Conservation (phyloP, 2,329 filamentous ascomycete species). For the Fonsecaea monophora region DNA sequence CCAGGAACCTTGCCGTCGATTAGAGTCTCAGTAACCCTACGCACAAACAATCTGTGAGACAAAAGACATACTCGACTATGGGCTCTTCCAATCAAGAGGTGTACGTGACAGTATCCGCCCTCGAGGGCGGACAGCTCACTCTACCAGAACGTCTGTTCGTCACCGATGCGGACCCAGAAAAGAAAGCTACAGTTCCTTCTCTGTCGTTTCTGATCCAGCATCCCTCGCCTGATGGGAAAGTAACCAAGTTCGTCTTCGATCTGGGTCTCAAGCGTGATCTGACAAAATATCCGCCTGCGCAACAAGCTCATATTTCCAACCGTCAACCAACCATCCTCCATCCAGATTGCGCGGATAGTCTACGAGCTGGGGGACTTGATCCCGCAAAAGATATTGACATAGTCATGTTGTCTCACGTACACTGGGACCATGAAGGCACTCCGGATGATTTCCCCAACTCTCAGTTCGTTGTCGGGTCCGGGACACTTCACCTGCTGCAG, state of each 20-base stretch:
- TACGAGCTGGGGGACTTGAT: constrained; percentile 47
- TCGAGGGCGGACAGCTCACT: constrained; percentile 54
- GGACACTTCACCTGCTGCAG: constrained; percentile 52
- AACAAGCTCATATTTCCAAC: constrained; percentile 47
- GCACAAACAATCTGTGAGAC: neutral
- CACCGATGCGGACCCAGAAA: constrained; percentile 51
- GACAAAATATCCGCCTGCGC: constrained; percentile 51
- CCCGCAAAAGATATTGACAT: constrained; percentile 49
- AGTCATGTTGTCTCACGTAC: constrained; percentile 51
- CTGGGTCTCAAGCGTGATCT: constrained; percentile 59
- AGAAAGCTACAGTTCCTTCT: constrained; percentile 59
- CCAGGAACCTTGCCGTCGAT: neutral
- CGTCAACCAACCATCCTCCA: constrained; percentile 40
- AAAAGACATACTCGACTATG: constrained; percentile 13
- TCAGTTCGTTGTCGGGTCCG: constrained; percentile 60
- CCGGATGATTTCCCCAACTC: constrained; percentile 59
- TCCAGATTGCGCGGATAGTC: constrained; percentile 44
- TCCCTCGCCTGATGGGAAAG: constrained; percentile 41
- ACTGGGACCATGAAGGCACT: constrained; percentile 53
- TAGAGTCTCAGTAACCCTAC: too few species aligned
- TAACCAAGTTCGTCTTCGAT: constrained; percentile 58
- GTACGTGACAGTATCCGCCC: constrained; percentile 47
- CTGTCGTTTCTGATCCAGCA: constrained; percentile 62
- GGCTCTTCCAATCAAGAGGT: constrained; percentile 20
- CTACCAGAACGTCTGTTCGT: constrained; percentile 58